phyloP scores from a whole-genome alignment of 2,329 filamentous ascomycete genomes.

The Dactylellina sp. region DNA sequence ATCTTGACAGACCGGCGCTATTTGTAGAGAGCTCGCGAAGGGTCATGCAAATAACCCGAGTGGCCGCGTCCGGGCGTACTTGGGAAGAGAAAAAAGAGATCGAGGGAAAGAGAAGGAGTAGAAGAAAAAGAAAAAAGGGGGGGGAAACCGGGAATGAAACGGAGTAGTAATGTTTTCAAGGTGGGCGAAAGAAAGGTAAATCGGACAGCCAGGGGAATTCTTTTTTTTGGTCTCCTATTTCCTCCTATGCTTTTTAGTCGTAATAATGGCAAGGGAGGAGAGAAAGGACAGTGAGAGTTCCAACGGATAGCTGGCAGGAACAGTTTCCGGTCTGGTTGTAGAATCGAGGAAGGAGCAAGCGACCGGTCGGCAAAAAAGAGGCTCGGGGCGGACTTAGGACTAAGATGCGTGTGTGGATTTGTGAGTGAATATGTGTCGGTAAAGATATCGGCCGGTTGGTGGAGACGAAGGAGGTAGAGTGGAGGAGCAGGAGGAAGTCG shows the following conservation, averaged over 20 bases:
- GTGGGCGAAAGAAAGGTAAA: no score
- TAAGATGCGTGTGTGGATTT: background rate
- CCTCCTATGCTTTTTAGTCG: no score
- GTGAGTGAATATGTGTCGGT: background rate
- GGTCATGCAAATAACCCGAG: constrained; percentile 22
- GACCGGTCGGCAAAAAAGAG: constrained; percentile 21
- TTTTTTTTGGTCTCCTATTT: no score
- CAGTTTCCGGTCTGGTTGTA: background rate
- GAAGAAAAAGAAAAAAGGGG: background rate
- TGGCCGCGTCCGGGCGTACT: constrained; percentile 1
- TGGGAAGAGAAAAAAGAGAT: background rate
- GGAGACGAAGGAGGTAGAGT: background rate
- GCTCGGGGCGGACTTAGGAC: background rate
- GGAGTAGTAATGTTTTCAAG: no score
- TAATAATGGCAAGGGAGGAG: background rate
- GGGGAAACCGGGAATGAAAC: no score
- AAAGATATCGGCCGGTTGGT: background rate
- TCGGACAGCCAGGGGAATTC: no score
- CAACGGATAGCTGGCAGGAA: no score
- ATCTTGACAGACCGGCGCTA: constrained; percentile 44
- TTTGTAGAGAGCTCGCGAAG: constrained; percentile 14
- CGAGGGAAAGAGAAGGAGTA: constrained; percentile 6
- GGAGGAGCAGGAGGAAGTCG: no score
- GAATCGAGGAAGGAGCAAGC: no score
- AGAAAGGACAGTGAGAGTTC: background rate